Conservation (phyloP, 2,329 filamentous ascomycete species). For the Volutella citrinella region DNA sequence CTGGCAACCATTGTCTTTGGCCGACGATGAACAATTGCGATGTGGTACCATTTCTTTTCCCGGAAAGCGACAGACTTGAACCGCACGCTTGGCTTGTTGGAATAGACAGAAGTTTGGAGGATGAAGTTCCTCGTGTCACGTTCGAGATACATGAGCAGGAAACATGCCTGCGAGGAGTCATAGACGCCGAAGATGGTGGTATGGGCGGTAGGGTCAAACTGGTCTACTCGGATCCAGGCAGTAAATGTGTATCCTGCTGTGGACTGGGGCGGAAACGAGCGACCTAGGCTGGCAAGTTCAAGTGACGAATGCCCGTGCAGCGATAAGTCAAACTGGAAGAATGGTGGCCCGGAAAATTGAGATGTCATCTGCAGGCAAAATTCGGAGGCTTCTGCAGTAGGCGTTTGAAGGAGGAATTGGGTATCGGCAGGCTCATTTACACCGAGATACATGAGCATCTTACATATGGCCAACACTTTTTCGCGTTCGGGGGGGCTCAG, state of each 20-base stretch:
- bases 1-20: conserved; percentile 72
- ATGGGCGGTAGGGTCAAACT: conserved; percentile 79
- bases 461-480: conserved; percentile 65
- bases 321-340: conserved; percentile 92
- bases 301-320: conserved; percentile 84
- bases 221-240: conserved; percentile 84
- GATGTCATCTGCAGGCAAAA: conserved; percentile 74
- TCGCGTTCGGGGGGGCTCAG: conserved; percentile 55
- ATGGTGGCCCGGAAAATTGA: conserved; percentile 72
- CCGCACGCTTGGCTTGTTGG: conserved; percentile 81
- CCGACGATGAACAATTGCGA: conserved; percentile 81
- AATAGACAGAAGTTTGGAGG: conserved; percentile 88
- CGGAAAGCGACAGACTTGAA: conserved; percentile 83
- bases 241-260: conserved; percentile 86
- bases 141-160: conserved; percentile 89
- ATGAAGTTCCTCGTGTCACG: conserved; percentile 93
- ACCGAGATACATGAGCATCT: conserved; percentile 69
- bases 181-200: conserved; percentile 96
- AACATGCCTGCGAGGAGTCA: conserved; percentile 88
- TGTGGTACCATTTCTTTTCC: conserved; percentile 84
- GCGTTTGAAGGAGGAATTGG: conserved; percentile 62
- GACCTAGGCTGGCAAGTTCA: conserved; percentile 82
- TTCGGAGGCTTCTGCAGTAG: conserved; percentile 54
- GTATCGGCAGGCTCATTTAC: conserved; percentile 80
- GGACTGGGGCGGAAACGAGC: conserved; percentile 76